Conservation (phyloP, 2,329 filamentous ascomycete genomes). For the Penicillium thymicola region DNA sequence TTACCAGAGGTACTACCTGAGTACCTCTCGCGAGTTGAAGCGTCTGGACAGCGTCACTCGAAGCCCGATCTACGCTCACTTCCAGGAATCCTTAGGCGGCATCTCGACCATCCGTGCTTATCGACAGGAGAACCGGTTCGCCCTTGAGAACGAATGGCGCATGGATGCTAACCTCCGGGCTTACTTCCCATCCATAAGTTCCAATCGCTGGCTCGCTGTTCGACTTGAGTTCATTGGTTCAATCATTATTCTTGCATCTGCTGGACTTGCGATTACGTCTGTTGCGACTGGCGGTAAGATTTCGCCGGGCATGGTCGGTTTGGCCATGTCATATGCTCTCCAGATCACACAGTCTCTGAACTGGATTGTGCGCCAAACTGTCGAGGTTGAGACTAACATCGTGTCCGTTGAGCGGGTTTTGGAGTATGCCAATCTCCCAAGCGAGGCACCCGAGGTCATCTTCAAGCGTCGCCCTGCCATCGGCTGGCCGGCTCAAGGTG, state of each 20-base stretch:
- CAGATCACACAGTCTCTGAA: conserved; percentile 97
- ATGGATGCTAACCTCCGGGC: conserved; percentile 92
- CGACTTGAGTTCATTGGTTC: conserved; percentile 94
- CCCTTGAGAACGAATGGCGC: conserved; percentile 93
- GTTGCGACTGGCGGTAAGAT: conserved; percentile 66
- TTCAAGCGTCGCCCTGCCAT: conserved; percentile 80
- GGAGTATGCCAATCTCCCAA: conserved; percentile 87
- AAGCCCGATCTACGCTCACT: conserved; percentile 96
- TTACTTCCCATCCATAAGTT: conserved; percentile 93
- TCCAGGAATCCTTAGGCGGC: conserved; percentile 93
- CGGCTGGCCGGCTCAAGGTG: conserved; percentile 86
- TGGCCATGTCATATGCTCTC: conserved; percentile 94
- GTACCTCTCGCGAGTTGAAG: conserved; percentile 94
- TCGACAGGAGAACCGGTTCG: conserved; percentile 80
- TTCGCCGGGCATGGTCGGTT: conserved; percentile 74
- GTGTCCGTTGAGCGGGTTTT: conserved; percentile 96
- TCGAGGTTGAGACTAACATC: conserved; percentile 99
- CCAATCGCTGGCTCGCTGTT: conserved; percentile 90
- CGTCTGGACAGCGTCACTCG: conserved; percentile 90
- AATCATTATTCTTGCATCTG: conserved; percentile 84
- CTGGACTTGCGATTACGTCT: conserved; percentile 75
- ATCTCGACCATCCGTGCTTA: conserved; percentile 95
- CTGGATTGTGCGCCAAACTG: conserved; percentile 98
- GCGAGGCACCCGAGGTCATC: conserved; percentile 91
- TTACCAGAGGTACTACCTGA: conserved; percentile 95